Conservation (phyloP, 805 yeast genomes). For the Zygosaccharomyces siamensis region DNA sequence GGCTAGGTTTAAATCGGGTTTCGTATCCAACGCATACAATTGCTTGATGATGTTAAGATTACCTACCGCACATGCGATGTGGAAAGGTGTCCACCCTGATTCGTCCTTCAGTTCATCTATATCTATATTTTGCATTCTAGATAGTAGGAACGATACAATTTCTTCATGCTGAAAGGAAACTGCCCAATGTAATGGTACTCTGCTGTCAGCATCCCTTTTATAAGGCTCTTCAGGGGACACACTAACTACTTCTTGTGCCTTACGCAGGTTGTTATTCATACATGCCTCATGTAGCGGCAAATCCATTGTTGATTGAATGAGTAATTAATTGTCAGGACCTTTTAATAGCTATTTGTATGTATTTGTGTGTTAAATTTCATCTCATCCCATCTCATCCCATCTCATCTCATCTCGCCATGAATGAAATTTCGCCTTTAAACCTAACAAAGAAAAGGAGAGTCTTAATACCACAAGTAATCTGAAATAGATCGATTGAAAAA, state of each 20-base stretch:
- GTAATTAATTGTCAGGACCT: neutral
- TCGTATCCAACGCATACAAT: slow-evolving; percentile 46
- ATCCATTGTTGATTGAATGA: slow-evolving; percentile 5
- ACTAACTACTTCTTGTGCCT: slow-evolving; percentile 48
- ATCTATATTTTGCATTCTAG: slow-evolving; percentile 41
- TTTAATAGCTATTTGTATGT: neutral
- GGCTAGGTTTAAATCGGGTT: slow-evolving; percentile 55
- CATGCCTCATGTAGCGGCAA: slow-evolving; percentile 57
- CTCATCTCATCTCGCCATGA: neutral
- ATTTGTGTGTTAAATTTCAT: neutral
- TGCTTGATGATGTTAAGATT: slow-evolving; percentile 46
- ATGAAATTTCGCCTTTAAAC: slow-evolving; percentile 1
- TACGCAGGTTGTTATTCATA: slow-evolving; percentile 49
- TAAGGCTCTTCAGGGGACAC: slow-evolving; percentile 47
- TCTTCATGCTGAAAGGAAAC: slow-evolving; percentile 55
- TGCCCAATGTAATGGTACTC: slow-evolving; percentile 90
- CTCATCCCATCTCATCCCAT: neutral
- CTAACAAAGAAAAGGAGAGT: slow-evolving; percentile 1
- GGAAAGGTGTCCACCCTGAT: slow-evolving; percentile 86
- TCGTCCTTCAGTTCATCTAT: slow-evolving; percentile 66
- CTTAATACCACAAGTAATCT: neutral
- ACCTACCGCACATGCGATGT: slow-evolving; percentile 77
- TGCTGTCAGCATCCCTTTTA: slow-evolving; percentile 60
- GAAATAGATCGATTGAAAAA: neutral
- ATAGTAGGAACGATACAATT: slow-evolving; percentile 43